Percentiles rank a stretch among this genome's conserved stretches.
Conservation (phyloP, 1,139 yeast species). For the Yamadazyma dendronema region DNA sequence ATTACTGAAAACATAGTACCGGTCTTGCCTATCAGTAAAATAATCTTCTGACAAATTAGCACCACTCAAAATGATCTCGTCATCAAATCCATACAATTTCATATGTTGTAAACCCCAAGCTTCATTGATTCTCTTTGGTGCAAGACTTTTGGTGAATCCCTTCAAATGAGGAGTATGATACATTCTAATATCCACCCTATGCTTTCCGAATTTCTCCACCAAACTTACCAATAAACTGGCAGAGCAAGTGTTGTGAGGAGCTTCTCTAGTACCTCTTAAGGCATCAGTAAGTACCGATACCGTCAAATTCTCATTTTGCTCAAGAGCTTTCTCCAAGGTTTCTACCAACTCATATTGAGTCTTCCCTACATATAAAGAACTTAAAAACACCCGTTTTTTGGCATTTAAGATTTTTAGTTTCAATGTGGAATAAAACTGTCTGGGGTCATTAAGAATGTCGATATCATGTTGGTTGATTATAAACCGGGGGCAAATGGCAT, state of each 20-base stretch:
- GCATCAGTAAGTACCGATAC: constrained; percentile 83
- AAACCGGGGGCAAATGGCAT: constrained; percentile 70
- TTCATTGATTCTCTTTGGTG: constrained; percentile 87
- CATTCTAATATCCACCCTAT: constrained; percentile 76
- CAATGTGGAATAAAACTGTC: constrained; percentile 63
- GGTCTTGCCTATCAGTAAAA: constrained; percentile 93
- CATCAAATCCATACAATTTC: constrained; percentile 94
- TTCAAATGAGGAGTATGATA: constrained; percentile 86
- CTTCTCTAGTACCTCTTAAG: constrained; percentile 88
- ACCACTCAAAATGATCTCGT: constrained; percentile 84
- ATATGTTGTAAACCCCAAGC: constrained; percentile 94
- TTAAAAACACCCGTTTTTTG: constrained; percentile 66
- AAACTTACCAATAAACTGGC: constrained; percentile 73
- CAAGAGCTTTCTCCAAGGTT: constrained; percentile 59
- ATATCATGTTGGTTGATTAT: constrained; percentile 59
- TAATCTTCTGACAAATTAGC: constrained; percentile 91
- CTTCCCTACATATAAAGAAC: constrained; percentile 86
- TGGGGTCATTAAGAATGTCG: constrained; percentile 63
- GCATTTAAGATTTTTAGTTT: constrained; percentile 54
- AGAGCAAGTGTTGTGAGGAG: constrained; percentile 67
- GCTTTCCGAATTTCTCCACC: constrained; percentile 61
- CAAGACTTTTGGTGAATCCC: constrained; percentile 60
- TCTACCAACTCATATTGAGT: constrained; percentile 70
- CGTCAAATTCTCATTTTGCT: constrained; percentile 55
- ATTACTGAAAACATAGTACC: constrained; percentile 74